Evolutionary conservation across 345 rosid species (phyloP), one percentile per base, ranked within the genome.

Genomic region (Kernera saxatilis): DNA sequence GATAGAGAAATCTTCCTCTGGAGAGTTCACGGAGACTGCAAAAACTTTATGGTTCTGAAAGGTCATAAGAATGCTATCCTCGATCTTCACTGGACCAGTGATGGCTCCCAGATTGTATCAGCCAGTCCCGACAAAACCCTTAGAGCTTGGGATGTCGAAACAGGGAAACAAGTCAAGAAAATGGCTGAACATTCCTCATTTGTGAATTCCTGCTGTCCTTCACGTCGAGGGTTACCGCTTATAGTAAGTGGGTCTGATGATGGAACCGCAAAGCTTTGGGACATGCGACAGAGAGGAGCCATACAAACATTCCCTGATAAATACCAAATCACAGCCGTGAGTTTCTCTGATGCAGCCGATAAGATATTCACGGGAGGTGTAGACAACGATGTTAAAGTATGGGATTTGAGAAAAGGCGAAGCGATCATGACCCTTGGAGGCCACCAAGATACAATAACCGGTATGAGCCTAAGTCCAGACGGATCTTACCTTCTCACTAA

Each of bases 61-160:
- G 97, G 97, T 73, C 96, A 92, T 75, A 89, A 92, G 78, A 92
- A 87, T 73, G 96, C 98, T 15, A 59, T 92, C 59, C 78, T 92
- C 58, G 98, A 87, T 79, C 96, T 92, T 69, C 89, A 89, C 48
- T 89, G 93, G 98, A 85, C 90, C 6, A 72, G 88, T n/a, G 96
- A 87, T 79, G 96, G 96, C 2, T 81, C 84, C 46, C 92, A 85
- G 85, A 83, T 92, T 21, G 72, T 92, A 74, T 87, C 97, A 6
- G 96, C 97, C 41, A 92, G 97, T 64, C 93, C 96, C 0, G 97
- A 92, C 81, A 92, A 89, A 69, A 89, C 96, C n/a, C 70, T 91
- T 44, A 72, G 93, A 75, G 95, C 95, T 23, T 88, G 96, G 96
- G 97, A 91, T 79, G 82, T 81, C 14, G 97, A 89, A 75, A 88